Evolutionary conservation across 2,329 filamentous ascomycete species (phyloP), one percentile per base, ranked within the genome.

Genomic region (Diaporthe australafricana): DNA sequence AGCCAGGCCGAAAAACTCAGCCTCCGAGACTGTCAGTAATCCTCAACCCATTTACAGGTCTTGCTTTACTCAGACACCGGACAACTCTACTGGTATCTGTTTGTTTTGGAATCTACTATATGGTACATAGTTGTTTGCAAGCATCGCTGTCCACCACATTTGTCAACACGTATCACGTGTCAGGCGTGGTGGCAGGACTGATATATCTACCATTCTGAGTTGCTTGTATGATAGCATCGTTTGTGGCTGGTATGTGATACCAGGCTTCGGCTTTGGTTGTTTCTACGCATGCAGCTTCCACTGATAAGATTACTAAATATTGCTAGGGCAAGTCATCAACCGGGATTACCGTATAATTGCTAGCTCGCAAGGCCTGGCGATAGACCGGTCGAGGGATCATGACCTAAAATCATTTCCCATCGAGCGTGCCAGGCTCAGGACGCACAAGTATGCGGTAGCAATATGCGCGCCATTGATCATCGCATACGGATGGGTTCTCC

Each of bases 151-250:
- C 56, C 5, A 62, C 56, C 20, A 62, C 45, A 20, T 62, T 62
- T 45, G 56, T 62, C 22, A 22, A 62, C 7, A 45, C 30, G 2
- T 62, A 62, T 12, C 22, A 45, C 25, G 38, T 62, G 17, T 62
- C 56, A 30, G 56, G 56, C 38, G 38, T 62, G 30, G 38, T 45
- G 32, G 56, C 56, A 45, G 56, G 56, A 45, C 7, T 62, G 38
- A 25, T 62, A 11, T 62, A 62, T 25, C 30, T 45, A 11, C 56
- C 56, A 22, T 62, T 45, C 25, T 38, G 56, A 20, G 38, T 62
- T 45, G 56, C 22, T 30, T 62, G 56, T n/a, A 62, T 62, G 56
- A 47, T 62, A 17, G 38, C 56, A 22, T 62, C 56, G 3, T 62
- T 62, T 9, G 22, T 62, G 22, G 56, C 56, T 6, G 56, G 56